Conservation (phyloP, 2,329 filamentous ascomycete genomes). For the Colletotrichum sp. region DNA sequence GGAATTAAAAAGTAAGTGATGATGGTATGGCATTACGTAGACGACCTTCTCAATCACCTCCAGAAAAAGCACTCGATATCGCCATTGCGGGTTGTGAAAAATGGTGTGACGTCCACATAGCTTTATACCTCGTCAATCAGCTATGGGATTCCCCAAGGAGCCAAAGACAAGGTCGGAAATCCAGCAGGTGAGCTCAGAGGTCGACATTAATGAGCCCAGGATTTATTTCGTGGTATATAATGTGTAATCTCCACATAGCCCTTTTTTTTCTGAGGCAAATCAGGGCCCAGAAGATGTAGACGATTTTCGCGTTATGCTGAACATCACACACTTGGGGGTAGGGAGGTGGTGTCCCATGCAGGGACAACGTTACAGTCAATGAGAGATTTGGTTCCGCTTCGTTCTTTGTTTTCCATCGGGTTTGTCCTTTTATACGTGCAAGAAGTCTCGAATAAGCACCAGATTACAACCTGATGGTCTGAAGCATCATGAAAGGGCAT, state of each 20-base stretch:
- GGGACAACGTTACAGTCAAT: background rate
- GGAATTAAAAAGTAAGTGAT: accelerated
- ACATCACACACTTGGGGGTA: background rate
- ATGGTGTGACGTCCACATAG: accelerated
- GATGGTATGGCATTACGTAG: accelerated
- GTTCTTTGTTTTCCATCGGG: accelerated
- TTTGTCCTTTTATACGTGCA: background rate
- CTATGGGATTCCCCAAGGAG: accelerated
- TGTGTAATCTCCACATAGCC: no score
- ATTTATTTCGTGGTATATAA: background rate
- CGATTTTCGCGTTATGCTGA: no score
- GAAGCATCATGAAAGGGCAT: background rate
- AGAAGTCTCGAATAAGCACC: background rate
- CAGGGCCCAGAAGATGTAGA: no score
- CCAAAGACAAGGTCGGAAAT: no score
- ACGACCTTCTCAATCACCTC: background rate
- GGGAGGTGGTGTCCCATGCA: background rate
- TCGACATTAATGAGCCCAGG: background rate
- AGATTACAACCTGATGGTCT: background rate
- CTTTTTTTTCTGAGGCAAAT: no score
- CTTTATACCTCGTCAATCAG: background rate
- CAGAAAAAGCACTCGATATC: background rate
- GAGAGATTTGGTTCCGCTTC: accelerated
- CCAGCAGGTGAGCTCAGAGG: background rate
- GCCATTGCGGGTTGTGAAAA: background rate